A percentile compares a stretch with the other conserved stretches of the same genome.
Conservation (phyloP, 805 yeast genomes). For the Schizosaccharomyces osmophilus region DNA sequence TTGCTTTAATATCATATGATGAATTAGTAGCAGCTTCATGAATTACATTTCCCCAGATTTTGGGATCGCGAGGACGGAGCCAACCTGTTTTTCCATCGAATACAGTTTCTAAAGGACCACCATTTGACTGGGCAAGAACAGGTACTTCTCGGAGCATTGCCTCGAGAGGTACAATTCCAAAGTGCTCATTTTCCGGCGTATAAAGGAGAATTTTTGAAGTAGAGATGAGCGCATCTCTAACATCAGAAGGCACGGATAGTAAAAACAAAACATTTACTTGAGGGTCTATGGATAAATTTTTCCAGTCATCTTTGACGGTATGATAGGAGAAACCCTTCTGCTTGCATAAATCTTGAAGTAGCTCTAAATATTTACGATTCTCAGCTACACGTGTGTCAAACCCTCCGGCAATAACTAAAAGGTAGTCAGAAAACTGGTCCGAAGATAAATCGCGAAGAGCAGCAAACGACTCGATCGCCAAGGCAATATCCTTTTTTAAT, state of each 20-base stretch:
- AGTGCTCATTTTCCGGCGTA: slow-evolving; percentile 82
- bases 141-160: slow-evolving; percentile 71
- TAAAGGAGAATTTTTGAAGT: slow-evolving; percentile 41
- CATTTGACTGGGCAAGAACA: slow-evolving; percentile 64
- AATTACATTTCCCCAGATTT: slow-evolving; percentile 16
- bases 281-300: background rate
- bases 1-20: slow-evolving; percentile 7
- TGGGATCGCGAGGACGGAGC: slow-evolving; percentile 14
- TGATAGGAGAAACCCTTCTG: slow-evolving; percentile 21
- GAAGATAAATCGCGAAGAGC: slow-evolving; percentile 14
- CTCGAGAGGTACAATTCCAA: slow-evolving; percentile 93
- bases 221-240: slow-evolving; percentile 38
- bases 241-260: slow-evolving; percentile 48
- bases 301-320: slow-evolving; percentile 16
- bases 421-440: slow-evolving; percentile 16
- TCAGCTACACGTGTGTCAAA: slow-evolving; percentile 55
- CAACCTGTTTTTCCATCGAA: slow-evolving; percentile 20
- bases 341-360: slow-evolving; percentile 28
- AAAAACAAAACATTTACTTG: slow-evolving; percentile 37
- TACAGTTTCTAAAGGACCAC: slow-evolving; percentile 80
- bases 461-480: slow-evolving; percentile 52
- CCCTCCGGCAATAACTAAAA: slow-evolving; percentile 66
- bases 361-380: slow-evolving; percentile 45
- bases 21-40: slow-evolving; percentile 10
- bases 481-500: slow-evolving; percentile 51